Conservation (phyloP, 225 moss, liverwort and hornwort species). For the Ulota crispa region DNA sequence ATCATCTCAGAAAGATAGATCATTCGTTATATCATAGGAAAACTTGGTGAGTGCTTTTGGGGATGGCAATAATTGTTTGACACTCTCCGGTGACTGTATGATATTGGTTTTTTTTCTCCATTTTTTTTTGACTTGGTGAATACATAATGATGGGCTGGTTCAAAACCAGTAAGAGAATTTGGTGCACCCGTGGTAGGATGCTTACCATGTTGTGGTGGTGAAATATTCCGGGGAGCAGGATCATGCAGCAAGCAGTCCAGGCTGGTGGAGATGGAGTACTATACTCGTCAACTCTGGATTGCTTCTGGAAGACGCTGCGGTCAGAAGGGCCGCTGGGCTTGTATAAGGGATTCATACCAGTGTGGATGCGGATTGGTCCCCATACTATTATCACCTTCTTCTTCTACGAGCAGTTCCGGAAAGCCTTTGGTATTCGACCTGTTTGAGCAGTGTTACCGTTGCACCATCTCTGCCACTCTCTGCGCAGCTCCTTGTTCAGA, state of each 20-base stretch:
- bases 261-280: conserved; percentile 63
- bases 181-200: background rate
- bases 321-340: conserved; percentile 66
- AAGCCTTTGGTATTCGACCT: conserved; percentile 69
- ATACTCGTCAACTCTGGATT: conserved; percentile 75
- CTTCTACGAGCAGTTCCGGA: conserved; percentile 72
- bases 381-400: conserved; percentile 85
- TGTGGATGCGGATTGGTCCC: conserved; percentile 88
- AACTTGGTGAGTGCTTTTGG: no score
- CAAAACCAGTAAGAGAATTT: background rate
- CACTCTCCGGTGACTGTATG: no score
- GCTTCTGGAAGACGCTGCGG: conserved; percentile 72
- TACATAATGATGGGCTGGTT: no score
- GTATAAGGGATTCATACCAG: conserved; percentile 81
- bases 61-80: no score
- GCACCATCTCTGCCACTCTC: background rate
- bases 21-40: no score
- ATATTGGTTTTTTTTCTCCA: no score
- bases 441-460: conserved; percentile 39
- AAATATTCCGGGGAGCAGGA: conserved; percentile 37
- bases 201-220: conserved; percentile 5
- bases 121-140: no score
- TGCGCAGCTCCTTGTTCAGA: conserved; percentile 4
- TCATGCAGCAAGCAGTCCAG: conserved; percentile 80
- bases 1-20: no score